These are phyloP conservation scores for Malassezia equina DNA, from an alignment of 1,284 basidiomycete species.

Conservation along the genomic window DNA sequence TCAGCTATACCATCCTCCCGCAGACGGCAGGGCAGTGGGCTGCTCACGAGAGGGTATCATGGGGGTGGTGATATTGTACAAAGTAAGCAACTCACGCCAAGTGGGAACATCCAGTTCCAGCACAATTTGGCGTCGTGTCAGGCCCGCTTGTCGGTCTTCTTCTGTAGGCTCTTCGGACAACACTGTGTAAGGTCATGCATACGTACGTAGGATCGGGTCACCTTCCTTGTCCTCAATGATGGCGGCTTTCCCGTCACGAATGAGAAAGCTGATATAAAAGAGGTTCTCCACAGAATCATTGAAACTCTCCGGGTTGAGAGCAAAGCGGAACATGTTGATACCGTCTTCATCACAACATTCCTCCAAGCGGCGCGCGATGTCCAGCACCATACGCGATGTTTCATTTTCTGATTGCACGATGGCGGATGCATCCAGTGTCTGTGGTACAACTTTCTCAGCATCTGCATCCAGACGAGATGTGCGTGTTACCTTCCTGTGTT, in stretches of 20 bases:
- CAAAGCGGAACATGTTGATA: constrained; percentile 70
- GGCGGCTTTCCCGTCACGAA: constrained; percentile 67
- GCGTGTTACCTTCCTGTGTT: constrained; percentile 17
- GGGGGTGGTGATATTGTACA: constrained; percentile 61
- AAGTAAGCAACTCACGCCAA: constrained; percentile 69
- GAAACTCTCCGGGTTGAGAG: constrained; percentile 76
- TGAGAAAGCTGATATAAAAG: constrained; percentile 81
- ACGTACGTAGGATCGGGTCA: constrained; percentile 65
- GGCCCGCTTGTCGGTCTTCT: constrained; percentile 58
- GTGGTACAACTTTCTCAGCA: constrained; percentile 17
- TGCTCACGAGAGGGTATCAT: constrained; percentile 47
- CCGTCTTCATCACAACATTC: constrained; percentile 43
- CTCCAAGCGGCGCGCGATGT: constrained; percentile 50
- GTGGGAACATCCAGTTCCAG: constrained; percentile 73
- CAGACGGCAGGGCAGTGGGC: background rate
- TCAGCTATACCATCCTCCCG: constrained; percentile 6
- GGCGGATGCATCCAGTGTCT: constrained; percentile 27
- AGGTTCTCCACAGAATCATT: constrained; percentile 86
- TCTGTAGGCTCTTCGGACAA: constrained; percentile 37
- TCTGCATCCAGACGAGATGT: constrained; percentile 4
- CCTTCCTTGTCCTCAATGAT: constrained; percentile 54
- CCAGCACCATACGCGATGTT: constrained; percentile 29
- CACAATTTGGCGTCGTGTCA: constrained; percentile 68
- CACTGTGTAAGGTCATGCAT: background rate
- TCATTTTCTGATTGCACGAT: constrained; percentile 33